Conservation (phyloP, 2,329 filamentous ascomycete genomes). For the Xylaria digitata region DNA sequence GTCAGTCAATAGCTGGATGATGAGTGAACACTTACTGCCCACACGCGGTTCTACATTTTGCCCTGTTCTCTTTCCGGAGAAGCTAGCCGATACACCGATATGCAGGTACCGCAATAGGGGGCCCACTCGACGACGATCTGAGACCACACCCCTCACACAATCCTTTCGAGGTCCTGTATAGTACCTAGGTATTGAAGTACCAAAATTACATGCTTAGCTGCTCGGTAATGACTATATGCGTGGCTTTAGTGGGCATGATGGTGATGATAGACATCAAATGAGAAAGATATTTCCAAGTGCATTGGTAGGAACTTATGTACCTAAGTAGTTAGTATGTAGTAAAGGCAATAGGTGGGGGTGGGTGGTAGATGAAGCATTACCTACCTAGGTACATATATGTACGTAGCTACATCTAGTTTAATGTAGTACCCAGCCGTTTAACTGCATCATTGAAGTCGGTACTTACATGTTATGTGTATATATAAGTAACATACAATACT, state of each 20-base stretch:
- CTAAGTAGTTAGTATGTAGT: too few relatives aligned
- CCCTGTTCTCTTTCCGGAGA: slow-evolving; percentile 42
- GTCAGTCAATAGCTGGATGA: not conserved
- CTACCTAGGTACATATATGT: not conserved
- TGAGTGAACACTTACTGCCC: not conserved
- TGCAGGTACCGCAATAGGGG: slow-evolving; percentile 50
- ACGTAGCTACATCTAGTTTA: not conserved
- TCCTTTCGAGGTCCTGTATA: slow-evolving; percentile 9
- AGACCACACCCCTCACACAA: slow-evolving; percentile 18
- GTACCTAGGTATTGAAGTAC: slow-evolving; percentile 1
- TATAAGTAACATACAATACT: too few relatives aligned
- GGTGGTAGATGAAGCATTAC: too few relatives aligned
- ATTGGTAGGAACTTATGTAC: too few relatives aligned
- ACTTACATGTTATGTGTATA: not conserved
- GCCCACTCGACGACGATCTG: slow-evolving; percentile 37
- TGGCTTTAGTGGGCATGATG: not conserved
- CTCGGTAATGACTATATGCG: not conserved
- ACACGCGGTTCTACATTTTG: slow-evolving; percentile 1
- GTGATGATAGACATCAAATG: not conserved
- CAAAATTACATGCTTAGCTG: not conserved
- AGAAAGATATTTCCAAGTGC: not conserved
- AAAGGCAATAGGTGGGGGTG: too few relatives aligned
- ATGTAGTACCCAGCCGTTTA: not conserved
- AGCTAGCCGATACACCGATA: slow-evolving; percentile 50
- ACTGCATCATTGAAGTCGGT: not conserved